phyloP scores from a whole-genome alignment of 2,329 filamentous ascomycete species.

The Iodosphaeria phyllophila region DNA sequence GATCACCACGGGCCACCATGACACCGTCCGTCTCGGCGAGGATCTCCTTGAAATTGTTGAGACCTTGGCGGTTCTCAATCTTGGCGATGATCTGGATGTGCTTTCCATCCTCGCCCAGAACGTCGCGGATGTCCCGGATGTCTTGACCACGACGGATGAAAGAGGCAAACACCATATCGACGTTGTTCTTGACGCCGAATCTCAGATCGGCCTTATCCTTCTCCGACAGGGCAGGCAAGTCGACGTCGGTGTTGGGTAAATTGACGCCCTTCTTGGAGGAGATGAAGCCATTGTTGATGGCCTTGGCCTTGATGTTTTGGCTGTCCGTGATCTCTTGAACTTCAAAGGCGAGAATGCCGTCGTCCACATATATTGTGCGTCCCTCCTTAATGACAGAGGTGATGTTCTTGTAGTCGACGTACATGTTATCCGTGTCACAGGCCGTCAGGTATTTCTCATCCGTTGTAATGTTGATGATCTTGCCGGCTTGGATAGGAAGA shows the following conservation, averaged over 20 bases:
- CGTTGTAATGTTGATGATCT: conserved; percentile 87
- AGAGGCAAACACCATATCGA: conserved; percentile 98
- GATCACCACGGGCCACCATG: conserved; percentile 97
- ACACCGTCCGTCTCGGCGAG: conserved; percentile 92
- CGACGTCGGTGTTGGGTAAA: conserved; percentile 94
- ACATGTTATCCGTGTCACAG: conserved; percentile 89
- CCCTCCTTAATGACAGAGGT: conserved; percentile 89
- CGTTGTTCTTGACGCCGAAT: conserved; percentile 96
- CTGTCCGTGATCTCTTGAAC: conserved; percentile 77
- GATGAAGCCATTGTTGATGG: conserved; percentile 96
- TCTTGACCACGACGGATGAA: conserved; percentile 93
- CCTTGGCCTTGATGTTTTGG: conserved; percentile 70
- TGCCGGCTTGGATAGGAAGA: conserved; percentile 67
- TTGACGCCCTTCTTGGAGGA: conserved; percentile 99
- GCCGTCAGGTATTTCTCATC: conserved; percentile 77
- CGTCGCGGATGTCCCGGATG: conserved; percentile 75
- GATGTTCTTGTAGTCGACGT: conserved; percentile 99
- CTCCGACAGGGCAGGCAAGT: conserved; percentile 90
- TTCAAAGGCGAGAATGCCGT: conserved; percentile 92
- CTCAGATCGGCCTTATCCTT: conserved; percentile 90
- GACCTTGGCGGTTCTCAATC: conserved; percentile 99
- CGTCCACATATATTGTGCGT: conserved; percentile 94
- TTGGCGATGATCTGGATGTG: conserved; percentile 99
- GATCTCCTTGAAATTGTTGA: conserved; percentile 99
- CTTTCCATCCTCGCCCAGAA: conserved; percentile 80